Evolutionary conservation across 73 alveolate genomes (phyloP), one percentile per base, ranked within the genome.

Genomic region (Paramecium biaurelia): DNA sequence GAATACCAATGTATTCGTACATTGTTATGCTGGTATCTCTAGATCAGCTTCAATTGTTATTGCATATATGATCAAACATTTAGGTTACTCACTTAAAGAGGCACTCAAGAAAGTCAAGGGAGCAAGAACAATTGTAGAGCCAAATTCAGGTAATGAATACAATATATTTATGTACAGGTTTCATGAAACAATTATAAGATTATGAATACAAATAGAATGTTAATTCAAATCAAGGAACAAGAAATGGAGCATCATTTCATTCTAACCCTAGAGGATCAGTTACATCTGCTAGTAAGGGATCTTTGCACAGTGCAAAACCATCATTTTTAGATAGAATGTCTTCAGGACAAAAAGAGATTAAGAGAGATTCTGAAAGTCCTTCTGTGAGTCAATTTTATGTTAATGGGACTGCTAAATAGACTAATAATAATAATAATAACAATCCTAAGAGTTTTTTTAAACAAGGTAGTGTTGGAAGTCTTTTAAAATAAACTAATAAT

Each of bases 1-100:
- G 24, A 38, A 86, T n/a, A 86, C 87, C 14, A 93, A 93, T 90
- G 89, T 93, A 68, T 89, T 95, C 26, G 96, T 95, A 10, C 98
- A 95, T 95, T 95, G 98, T 67, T 87, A 92, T 67, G 95, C 93
- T 43, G 98, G 98, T 12, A 89, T 86, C 10, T 94, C 96, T 7
- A 76, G 98, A 58, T 86, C 96, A 37, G 85, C 96, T 41, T 43
- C 97, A 0, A 67, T 95, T 34, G 96, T 94, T 0, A 84, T 95
- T 23, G 94, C 97, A 34, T 94, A 94, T 85, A 67, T 95, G 53
- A 95, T 95, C 93, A 92, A 90, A 38, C 88, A 86, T 45, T 82
- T 76, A 37, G 84, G 89, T 41, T 59, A 76, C 38, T 57, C 92
- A 1, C 92, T 53, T 59, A 85, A 86, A 20, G 96, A 95, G 34